phyloP scores from a whole-genome alignment of 129 eudicot species.

The Pseudognaphalium luteoalbum region DNA sequence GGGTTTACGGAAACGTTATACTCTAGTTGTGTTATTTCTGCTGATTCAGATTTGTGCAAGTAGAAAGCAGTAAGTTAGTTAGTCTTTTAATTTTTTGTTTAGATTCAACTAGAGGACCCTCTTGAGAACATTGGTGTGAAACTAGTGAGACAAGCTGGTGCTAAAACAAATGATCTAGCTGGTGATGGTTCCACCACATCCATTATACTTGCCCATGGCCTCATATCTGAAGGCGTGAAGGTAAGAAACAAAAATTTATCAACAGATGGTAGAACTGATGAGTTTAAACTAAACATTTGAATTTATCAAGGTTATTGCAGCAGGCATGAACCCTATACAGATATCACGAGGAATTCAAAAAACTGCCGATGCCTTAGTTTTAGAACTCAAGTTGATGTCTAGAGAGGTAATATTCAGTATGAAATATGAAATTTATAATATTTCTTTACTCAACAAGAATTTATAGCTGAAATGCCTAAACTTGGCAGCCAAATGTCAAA shows the following conservation, averaged over 20 bases:
- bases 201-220: slow-evolving; percentile 87
- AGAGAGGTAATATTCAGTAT: slow-evolving; percentile 51
- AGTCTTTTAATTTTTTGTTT: slow-evolving; percentile 13
- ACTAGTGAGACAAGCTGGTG: slow-evolving; percentile 91
- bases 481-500: slow-evolving; percentile 20
- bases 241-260: slow-evolving; percentile 29
- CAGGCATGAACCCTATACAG: slow-evolving; percentile 81
- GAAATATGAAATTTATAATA: background rate
- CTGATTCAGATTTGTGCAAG: background rate
- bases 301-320: slow-evolving; percentile 65
- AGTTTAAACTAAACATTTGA: slow-evolving; percentile 13
- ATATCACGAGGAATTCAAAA: slow-evolving; percentile 80
- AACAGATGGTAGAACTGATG: background rate
- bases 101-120: slow-evolving; percentile 95
- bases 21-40: background rate
- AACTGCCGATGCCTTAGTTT: slow-evolving; percentile 72
- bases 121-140: slow-evolving; percentile 86
- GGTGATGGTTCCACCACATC: slow-evolving; percentile 98
- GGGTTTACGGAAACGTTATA: too few species aligned
- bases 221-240: slow-evolving; percentile 90
- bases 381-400: slow-evolving; percentile 72
- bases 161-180: slow-evolving; percentile 87
- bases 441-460: slow-evolving; percentile 14
- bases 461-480: slow-evolving; percentile 25
- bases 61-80: slow-evolving; percentile 14